phyloP scores from a whole-genome alignment of 1,139 yeast genomes.

The Sugiyamaella pinicola region DNA sequence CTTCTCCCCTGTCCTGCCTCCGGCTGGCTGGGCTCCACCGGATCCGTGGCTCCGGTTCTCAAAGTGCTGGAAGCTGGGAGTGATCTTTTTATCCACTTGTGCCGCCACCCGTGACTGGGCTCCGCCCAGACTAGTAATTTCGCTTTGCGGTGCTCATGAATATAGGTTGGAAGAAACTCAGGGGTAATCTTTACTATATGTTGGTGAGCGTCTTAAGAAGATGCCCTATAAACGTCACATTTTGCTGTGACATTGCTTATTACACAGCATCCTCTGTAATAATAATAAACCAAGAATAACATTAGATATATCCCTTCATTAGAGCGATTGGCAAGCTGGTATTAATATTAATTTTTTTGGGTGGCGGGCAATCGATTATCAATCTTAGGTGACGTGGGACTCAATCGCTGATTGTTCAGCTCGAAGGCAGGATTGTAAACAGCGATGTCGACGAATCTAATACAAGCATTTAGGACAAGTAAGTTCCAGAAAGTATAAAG shows the following conservation, averaged over 20 bases:
- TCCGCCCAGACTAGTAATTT: not conserved
- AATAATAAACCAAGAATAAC: not conserved
- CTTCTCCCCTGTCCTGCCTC: too few relatives aligned
- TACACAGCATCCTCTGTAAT: not conserved
- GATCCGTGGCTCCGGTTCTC: not conserved
- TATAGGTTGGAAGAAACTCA: too few relatives aligned
- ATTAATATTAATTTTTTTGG: too few relatives aligned
- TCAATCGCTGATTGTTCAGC: not conserved
- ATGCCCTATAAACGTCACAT: not conserved
- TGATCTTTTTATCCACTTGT: not conserved
- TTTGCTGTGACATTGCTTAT: not conserved
- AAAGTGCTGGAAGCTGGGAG: too few relatives aligned
- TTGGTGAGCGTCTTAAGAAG: not conserved
- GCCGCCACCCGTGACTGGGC: not conserved
- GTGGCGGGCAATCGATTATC: too few relatives aligned
- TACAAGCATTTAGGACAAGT: slow-evolving; percentile 31
- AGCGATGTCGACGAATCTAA: slow-evolving; percentile 28
- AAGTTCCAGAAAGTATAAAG: slow-evolving; percentile 17
- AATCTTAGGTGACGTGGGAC: not conserved
- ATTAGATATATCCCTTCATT: not conserved
- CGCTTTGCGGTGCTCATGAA: too few relatives aligned
- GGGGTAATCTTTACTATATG: too few relatives aligned
- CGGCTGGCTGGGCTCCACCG: too few relatives aligned
- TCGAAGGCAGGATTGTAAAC: not conserved
- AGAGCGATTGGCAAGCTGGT: not conserved